Evolutionary conservation across 148 eudicot genomes (phyloP).

Genomic region (Linanthus parryae): DNA sequence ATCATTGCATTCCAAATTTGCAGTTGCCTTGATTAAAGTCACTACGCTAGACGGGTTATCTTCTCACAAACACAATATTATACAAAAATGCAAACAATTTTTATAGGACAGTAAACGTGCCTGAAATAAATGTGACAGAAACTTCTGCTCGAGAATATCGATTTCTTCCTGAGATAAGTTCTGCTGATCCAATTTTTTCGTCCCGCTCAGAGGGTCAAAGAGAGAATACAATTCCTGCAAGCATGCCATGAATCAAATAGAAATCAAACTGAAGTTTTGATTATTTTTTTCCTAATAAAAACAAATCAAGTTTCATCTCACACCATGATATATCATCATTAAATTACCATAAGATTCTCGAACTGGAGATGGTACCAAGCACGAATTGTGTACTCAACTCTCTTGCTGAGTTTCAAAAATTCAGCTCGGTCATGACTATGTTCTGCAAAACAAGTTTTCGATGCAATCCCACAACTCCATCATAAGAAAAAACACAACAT

Average conservation of each 20-base stretch:
- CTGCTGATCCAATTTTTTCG: constrained; percentile 81
- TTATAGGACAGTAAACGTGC: constrained; percentile 34
- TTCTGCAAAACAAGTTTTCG: constrained; percentile 25
- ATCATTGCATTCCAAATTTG: too few relatives aligned
- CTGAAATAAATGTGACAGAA: constrained; percentile 70
- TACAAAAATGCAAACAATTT: constrained; percentile 7
- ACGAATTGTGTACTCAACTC: constrained; percentile 81
- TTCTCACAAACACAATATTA: neutral
- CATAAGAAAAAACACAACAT: constrained; percentile 1
- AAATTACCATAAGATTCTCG: constrained; percentile 85
- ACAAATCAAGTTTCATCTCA: neutral
- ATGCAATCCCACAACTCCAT: neutral
- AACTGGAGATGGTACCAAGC: constrained; percentile 92
- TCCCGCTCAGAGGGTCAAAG: constrained; percentile 86
- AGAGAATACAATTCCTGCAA: constrained; percentile 87
- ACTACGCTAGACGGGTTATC: too few relatives aligned
- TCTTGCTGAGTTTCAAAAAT: constrained; percentile 80
- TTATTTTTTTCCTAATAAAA: neutral
- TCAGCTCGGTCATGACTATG: constrained; percentile 63
- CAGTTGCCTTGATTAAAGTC: too few relatives aligned
- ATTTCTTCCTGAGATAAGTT: constrained; percentile 57
- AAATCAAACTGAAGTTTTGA: neutral
- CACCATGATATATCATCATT: neutral
- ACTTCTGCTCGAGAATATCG: constrained; percentile 86
- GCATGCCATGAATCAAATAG: constrained; percentile 5